These are phyloP conservation scores for Paracamarosporium sp. DNA, from an alignment of 2,329 filamentous ascomycete genomes.

Conservation along the genomic window DNA sequence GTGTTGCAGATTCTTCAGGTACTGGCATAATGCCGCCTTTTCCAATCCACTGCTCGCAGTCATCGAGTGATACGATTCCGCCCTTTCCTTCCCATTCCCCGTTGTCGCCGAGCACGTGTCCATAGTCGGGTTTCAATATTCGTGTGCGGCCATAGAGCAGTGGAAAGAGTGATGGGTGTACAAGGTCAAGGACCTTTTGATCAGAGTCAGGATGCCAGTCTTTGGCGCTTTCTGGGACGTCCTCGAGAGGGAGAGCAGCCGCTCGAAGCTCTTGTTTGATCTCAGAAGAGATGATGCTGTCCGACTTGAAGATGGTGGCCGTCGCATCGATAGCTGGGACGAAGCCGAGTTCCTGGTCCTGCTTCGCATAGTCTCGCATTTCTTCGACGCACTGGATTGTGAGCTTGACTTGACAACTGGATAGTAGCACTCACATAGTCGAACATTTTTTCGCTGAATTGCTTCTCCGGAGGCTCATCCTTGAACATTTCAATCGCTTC, in stretches of 20 bases:
- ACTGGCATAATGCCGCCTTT: slow-evolving; percentile 8
- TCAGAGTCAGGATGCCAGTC: slow-evolving; percentile 69
- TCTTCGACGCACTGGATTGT: not conserved
- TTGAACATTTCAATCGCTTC: slow-evolving; percentile 21
- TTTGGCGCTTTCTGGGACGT: slow-evolving; percentile 55
- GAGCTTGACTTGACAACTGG: not conserved
- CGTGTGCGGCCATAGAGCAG: slow-evolving; percentile 54
- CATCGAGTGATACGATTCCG: slow-evolving; percentile 15
- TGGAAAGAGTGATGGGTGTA: slow-evolving; percentile 69
- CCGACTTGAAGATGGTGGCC: slow-evolving; percentile 61
- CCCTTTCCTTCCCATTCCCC: slow-evolving; percentile 2
- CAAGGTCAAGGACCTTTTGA: slow-evolving; percentile 57
- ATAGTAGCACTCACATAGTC: not conserved
- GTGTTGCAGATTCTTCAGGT: slow-evolving; percentile 1
- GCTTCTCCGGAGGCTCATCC: not conserved
- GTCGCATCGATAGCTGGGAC: slow-evolving; percentile 54
- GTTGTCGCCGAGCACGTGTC: not conserved
- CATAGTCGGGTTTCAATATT: slow-evolving; percentile 21
- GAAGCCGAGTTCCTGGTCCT: slow-evolving; percentile 34
- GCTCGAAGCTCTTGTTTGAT: slow-evolving; percentile 51
- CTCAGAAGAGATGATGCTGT: slow-evolving; percentile 49
- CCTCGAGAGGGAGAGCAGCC: slow-evolving; percentile 57
- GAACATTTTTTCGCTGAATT: slow-evolving; percentile 2
- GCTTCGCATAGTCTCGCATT: slow-evolving; percentile 39
- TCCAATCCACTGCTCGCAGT: slow-evolving; percentile 28